Conservation (phyloP, 257 asterid species). For the Solanum paucissectum region DNA sequence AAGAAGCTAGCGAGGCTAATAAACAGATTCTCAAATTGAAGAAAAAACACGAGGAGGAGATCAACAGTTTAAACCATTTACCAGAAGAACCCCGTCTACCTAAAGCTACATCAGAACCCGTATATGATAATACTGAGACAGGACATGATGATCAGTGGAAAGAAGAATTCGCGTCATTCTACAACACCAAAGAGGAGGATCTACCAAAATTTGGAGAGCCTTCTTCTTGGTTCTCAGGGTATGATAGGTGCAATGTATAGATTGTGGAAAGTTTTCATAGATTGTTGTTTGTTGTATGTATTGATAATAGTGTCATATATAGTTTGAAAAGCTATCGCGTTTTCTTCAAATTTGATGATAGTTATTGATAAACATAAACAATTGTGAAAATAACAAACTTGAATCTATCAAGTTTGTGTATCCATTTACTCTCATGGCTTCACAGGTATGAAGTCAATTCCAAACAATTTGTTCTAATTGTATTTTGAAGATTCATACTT, state of each 20-base stretch:
- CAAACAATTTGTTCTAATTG: neutral
- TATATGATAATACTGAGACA: neutral
- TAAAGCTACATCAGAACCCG: conserved; percentile 15
- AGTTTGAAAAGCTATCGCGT: neutral
- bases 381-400: neutral
- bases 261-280: neutral
- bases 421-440: neutral
- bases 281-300: conserved; percentile 73
- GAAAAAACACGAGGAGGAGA: conserved; percentile 21
- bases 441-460: neutral
- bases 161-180: conserved; percentile 70
- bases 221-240: conserved; percentile 92
- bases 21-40: conserved; percentile 49
- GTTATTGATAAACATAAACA: neutral
- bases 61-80: conserved; percentile 13
- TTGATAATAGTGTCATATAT: conserved; percentile 17
- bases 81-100: conserved; percentile 24
- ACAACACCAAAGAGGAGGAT: conserved; percentile 47
- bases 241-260: conserved; percentile 89
- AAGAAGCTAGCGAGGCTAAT: conserved; percentile 52
- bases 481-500: neutral
- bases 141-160: conserved; percentile 51
- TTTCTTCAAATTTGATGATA: neutral
- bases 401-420: conserved; percentile 1
- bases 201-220: conserved; percentile 14